These are phyloP conservation scores for Mollisiaceae sp. DNA, from an alignment of 2,329 filamentous ascomycete species.

Conservation along the genomic window DNA sequence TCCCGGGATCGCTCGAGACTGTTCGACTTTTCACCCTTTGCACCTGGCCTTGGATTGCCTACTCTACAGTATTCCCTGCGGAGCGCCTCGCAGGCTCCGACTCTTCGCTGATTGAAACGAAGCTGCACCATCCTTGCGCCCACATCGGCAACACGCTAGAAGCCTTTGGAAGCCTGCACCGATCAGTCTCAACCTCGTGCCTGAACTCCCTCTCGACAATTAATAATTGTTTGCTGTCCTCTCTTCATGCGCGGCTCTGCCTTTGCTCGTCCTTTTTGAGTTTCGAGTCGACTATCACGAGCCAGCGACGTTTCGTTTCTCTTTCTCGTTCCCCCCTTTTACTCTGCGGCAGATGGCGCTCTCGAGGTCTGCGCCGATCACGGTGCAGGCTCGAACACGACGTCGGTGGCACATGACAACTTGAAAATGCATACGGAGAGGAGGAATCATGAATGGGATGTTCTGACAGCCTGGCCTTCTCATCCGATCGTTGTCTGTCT, in stretches of 20 bases:
- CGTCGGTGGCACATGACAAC: slow-evolving; percentile 6
- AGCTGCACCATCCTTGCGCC: neutral
- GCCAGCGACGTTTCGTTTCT: neutral
- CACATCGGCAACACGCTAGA: slow-evolving; percentile 1
- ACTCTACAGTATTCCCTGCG: no score
- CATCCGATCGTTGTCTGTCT: slow-evolving; percentile 1
- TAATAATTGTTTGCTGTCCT: neutral
- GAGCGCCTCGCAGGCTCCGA: neutral
- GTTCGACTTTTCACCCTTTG: no score
- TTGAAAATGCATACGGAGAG: neutral
- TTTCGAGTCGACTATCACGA: neutral
- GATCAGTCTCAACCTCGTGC: slow-evolving; percentile 1
- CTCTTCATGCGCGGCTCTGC: neutral
- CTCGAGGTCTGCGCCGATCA: slow-evolving; percentile 2
- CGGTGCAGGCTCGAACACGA: neutral
- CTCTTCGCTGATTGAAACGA: neutral
- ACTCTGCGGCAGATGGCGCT: neutral
- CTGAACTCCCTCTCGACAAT: neutral
- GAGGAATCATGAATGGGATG: slow-evolving; percentile 2
- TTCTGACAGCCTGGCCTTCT: neutral
- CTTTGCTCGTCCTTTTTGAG: neutral
- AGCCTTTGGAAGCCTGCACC: slow-evolving; percentile 8
- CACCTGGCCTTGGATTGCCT: neutral
- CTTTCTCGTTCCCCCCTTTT: neutral
- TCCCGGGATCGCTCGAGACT: neutral